These are phyloP conservation scores for Scedosporium aurantiacum DNA, from an alignment of 2,329 filamentous ascomycete species.

Conservation along the genomic window DNA sequence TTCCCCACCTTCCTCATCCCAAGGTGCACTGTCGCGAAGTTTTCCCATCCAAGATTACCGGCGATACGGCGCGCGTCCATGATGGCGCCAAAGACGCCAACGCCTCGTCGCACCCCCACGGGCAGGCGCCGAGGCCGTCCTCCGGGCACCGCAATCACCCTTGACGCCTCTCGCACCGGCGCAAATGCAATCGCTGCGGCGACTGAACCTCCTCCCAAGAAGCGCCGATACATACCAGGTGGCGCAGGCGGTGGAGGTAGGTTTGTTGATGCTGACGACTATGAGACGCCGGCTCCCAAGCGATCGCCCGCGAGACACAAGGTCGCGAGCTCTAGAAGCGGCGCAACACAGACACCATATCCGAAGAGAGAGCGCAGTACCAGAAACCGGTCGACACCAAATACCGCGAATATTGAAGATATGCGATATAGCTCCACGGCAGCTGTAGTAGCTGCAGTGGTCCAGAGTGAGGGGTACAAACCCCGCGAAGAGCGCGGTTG, in stretches of 20 bases:
- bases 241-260: slow-evolving; percentile 77
- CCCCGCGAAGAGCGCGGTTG: slow-evolving; percentile 91
- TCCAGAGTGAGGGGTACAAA: slow-evolving; percentile 93
- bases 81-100: slow-evolving; percentile 7
- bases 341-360: neutral
- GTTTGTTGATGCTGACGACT: slow-evolving; percentile 64
- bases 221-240: slow-evolving; percentile 71
- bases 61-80: neutral
- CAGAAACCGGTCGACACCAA: slow-evolving; percentile 43
- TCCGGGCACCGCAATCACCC: slow-evolving; percentile 29
- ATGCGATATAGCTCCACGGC: slow-evolving; percentile 80
- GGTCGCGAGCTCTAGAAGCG: slow-evolving; percentile 11
- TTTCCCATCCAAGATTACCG: neutral
- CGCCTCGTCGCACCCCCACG: slow-evolving; percentile 16
- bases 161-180: slow-evolving; percentile 26
- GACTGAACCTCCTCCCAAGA: slow-evolving; percentile 57
- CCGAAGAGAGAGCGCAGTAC: slow-evolving; percentile 32
- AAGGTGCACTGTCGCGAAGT: neutral
- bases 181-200: slow-evolving; percentile 20
- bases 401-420: slow-evolving; percentile 39
- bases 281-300: slow-evolving; percentile 39
- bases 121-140: slow-evolving; percentile 37
- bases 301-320: slow-evolving; percentile 16
- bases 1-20: neutral
- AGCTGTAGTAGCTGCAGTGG: slow-evolving; percentile 75